Conservation (phyloP, 345 rosid species). For the Hibiscus mutabilis region DNA sequence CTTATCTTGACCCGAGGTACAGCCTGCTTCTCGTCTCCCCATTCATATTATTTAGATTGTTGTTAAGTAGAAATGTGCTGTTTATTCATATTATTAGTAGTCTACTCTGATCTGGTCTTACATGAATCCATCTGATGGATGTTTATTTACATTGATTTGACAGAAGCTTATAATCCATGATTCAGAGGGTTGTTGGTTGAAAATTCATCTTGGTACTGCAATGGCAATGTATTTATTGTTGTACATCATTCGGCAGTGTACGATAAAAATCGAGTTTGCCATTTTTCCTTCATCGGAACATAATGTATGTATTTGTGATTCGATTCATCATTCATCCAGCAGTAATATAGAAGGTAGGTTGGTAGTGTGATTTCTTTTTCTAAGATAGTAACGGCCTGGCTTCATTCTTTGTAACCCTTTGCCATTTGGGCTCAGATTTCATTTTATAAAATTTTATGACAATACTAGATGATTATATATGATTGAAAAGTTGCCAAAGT, state of each 20-base stretch:
- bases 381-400: background rate
- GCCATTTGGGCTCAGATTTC: background rate
- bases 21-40: slow-evolving; percentile 6
- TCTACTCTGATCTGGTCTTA: background rate
- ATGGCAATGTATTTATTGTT: background rate
- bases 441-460: background rate
- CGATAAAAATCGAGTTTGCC: background rate
- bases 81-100: background rate
- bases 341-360: background rate
- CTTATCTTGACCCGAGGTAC: slow-evolving; percentile 56
- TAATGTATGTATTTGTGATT: background rate
- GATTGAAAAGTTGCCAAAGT: background rate
- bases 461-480: background rate
- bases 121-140: background rate
- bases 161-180: background rate
- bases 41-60: background rate
- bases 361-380: too few species aligned
- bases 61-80: background rate
- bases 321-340: background rate
- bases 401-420: background rate
- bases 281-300: background rate
- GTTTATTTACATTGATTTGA: background rate
- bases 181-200: background rate
- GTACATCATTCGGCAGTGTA: background rate
- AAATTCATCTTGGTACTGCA: background rate